Evolutionary conservation across 352 stramenopile species (phyloP), one percentile per base, ranked within the genome.

Genomic region (Phytophthora palmivora): DNA sequence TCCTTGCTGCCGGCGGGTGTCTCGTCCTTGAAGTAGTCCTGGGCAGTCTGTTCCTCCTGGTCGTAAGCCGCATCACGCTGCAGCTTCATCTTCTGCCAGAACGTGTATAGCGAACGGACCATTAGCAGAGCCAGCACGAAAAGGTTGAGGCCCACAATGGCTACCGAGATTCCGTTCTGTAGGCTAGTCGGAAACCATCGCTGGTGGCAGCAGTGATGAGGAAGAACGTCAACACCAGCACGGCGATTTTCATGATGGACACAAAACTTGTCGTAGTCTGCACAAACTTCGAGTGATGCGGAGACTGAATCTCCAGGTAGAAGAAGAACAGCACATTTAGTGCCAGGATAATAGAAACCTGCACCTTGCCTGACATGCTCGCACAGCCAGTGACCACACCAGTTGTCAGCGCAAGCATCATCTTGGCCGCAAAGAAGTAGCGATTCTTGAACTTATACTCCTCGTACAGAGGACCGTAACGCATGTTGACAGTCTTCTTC

Each of bases 391-490:
- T 88, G 10, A 84, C 52, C 11, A 86, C 78, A 50, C 80, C 82
- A 3, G 80, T 88, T 34, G 82, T 54, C 24, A 92, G 67, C 22
- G 82, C 82, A 12, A 92, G 46, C 69, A 88, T 79, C 80, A 92
- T 87, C 67, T 92, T 93, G 43, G 80, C 69, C 15, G 81, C 78
- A 38, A 95, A 95, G 70, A 94, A 95, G 73, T 81, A 94, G 32
- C 84, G 87, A 67, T 90, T 88, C 69, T 91, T 87, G 73, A 79
- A 95, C 72, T 90, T 93, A 78, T 94, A 94, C 72, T 95, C 84
- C 51, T 95, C 87, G 63, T 95, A 95, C 46, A 95, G 70, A 44
- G 84, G 76, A 3, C 84, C 87, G 56, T 92, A 94, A 11, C 87
- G 84, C 67, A 84, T 82, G 74, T 88, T 90, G 2, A 94, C 82